phyloP scores from a whole-genome alignment of 768 basidiomycete species.

The Macrocybe gigantea region DNA sequence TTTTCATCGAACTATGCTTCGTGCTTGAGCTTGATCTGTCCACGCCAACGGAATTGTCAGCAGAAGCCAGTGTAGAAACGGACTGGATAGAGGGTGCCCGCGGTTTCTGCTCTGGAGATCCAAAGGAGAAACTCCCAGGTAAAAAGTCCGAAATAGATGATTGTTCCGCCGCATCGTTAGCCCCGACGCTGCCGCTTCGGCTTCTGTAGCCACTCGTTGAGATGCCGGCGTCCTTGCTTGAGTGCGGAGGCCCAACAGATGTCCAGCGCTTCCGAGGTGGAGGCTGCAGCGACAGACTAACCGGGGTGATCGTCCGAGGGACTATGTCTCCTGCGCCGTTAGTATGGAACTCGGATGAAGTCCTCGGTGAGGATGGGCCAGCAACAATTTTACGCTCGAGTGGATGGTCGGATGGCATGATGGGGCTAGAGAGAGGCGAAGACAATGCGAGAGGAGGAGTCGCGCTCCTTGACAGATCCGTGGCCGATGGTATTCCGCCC shows the following conservation, averaged over 20 bases:
- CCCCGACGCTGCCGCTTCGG: constrained; percentile 8
- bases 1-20: constrained; percentile 26
- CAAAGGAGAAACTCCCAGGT: constrained; percentile 20
- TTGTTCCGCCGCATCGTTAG: constrained; percentile 15
- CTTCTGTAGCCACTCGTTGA: constrained; percentile 15
- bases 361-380: constrained; percentile 12
- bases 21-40: constrained; percentile 34
- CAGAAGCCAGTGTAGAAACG: constrained; percentile 39
- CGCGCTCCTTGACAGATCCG: too few species aligned
- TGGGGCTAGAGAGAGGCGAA: constrained; percentile 18
- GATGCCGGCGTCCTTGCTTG: constrained; percentile 9
- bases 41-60: constrained; percentile 23
- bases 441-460: too few species aligned
- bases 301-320: constrained; percentile 27
- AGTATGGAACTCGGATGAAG: constrained; percentile 25
- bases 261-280: constrained; percentile 47
- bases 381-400: constrained; percentile 28
- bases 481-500: constrained; percentile 23
- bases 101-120: constrained; percentile 31
- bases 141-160: constrained; percentile 18
- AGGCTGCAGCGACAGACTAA: constrained; percentile 36
- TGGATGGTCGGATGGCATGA: constrained; percentile 19
- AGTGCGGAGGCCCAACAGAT: constrained; percentile 19
- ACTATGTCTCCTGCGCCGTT: constrained; percentile 17
- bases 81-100: constrained; percentile 38